A percentile compares a stretch with the other conserved stretches of the same genome.
Evolutionary conservation across 2,329 filamentous ascomycete genomes (phyloP).

Genomic region (Lecanicillium sp.): DNA sequence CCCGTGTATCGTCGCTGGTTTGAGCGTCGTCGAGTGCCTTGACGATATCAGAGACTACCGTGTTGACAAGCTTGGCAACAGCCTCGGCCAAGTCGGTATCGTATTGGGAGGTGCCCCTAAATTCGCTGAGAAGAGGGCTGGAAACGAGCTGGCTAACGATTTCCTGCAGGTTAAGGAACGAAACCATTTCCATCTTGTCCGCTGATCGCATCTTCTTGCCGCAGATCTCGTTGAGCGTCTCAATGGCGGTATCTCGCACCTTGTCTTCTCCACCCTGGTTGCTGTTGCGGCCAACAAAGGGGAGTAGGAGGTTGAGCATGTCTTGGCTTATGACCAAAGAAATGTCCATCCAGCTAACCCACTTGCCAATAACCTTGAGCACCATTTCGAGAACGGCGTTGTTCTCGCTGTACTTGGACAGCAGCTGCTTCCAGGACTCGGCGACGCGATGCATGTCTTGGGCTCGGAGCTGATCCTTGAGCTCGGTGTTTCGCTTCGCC

Average conservation of each 20-base stretch:
- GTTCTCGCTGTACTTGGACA: slow-evolving; percentile 66
- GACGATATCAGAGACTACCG: slow-evolving; percentile 77
- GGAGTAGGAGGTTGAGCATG: slow-evolving; percentile 77
- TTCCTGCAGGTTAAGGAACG: slow-evolving; percentile 77
- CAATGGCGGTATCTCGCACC: slow-evolving; percentile 83
- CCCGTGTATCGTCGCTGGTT: slow-evolving; percentile 54
- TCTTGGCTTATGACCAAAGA: slow-evolving; percentile 82
- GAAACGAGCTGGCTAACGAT: slow-evolving; percentile 80
- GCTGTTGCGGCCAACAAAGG: slow-evolving; percentile 72
- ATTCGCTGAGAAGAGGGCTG: slow-evolving; percentile 72
- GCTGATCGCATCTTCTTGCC: slow-evolving; percentile 94
- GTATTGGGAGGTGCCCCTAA: slow-evolving; percentile 75
- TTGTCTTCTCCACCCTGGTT: slow-evolving; percentile 58
- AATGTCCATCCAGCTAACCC: slow-evolving; percentile 99
- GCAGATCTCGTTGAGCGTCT: slow-evolving; percentile 91
- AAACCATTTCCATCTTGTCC: slow-evolving; percentile 91
- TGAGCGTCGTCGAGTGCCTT: slow-evolving; percentile 66
- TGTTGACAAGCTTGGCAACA: slow-evolving; percentile 93
- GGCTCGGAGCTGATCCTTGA: slow-evolving; percentile 84
- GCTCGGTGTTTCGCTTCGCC: slow-evolving; percentile 73
- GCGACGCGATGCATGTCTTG: slow-evolving; percentile 86
- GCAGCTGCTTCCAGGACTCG: slow-evolving; percentile 82
- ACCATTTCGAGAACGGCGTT: slow-evolving; percentile 77
- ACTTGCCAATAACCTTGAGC: slow-evolving; percentile 85
- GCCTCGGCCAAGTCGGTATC: slow-evolving; percentile 93